Base-by-base conservation (phyloP, 306 rosid genomes). In the Sphenostylis stenocarpa region DNA sequence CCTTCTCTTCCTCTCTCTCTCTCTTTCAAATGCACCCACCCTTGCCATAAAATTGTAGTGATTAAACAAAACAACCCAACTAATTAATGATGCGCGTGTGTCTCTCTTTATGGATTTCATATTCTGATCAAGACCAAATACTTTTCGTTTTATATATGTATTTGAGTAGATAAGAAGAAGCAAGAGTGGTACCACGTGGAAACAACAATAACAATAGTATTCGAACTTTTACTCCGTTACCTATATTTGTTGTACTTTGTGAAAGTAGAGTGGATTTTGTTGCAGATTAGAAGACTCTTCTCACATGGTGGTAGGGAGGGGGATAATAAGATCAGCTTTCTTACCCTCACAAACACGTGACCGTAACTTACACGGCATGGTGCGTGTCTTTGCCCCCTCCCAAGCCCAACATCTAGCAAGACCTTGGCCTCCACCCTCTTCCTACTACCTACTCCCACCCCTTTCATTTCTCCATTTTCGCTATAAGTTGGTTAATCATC, bases 331-430 rank as follows among this genome's bases (percentile, higher is more conserved):
- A 64, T 68, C 72, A 77, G 48, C 83, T 79, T 81, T 85, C 68
- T 47, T 45, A 84, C 49, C 83, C 58, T 70, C 85, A 67, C 80
- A 75, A 57, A 86, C 87, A 78, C 85, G 84, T 86, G 89, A 76
- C 85, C 72, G 80, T 82, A 68, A 78, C 79, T 81, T 72, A 56
- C 82, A 83, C 86, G 83, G 70, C 83, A 77, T 61, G 88, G 53
- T 57, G 78, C 36, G 43, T 60, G 79, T 73, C 48, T 72, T 70
- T 68, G 64, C 76, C 60, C 43, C 76, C 24, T 38, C 51, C 67
- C 57, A 38, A 69, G 1, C 77, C 81, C 78, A 67, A 72, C 85
- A 78, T 69, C 71, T 51, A 77, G 73, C 79, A 51, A 57, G 77
- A 48, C 68, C 63, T 52, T 43, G 26, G 6, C 29, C 70, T 5